Evolutionary conservation across 2,329 filamentous ascomycete species (phyloP).

Genomic region (Colletotrichum paranaense): DNA sequence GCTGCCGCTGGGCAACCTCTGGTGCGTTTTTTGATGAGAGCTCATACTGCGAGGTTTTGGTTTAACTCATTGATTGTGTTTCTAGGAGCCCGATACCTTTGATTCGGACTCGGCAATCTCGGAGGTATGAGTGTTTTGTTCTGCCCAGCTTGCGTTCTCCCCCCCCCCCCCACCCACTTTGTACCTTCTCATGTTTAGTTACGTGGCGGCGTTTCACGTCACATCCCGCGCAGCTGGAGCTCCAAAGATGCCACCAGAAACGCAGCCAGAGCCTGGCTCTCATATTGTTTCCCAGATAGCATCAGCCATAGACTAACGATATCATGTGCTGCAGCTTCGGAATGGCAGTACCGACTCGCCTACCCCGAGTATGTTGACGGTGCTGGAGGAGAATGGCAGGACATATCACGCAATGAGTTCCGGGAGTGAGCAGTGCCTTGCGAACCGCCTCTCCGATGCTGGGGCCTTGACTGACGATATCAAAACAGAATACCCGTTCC

Average conservation of each 20-base stretch:
- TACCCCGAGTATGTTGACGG: slow-evolving; percentile 27
- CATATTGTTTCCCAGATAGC: background rate
- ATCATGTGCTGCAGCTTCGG: background rate
- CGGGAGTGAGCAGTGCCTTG: slow-evolving; percentile 38
- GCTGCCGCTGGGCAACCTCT: background rate
- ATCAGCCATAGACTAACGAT: background rate
- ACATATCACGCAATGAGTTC: slow-evolving; percentile 39
- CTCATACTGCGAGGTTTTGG: too few species aligned
- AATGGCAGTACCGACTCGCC: slow-evolving; percentile 21
- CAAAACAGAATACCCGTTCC: slow-evolving; percentile 40
- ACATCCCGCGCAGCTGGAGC: background rate
- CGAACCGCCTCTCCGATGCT: background rate
- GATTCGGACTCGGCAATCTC: slow-evolving; percentile 31
- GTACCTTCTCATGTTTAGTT: background rate
- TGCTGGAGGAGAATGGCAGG: slow-evolving; percentile 34
- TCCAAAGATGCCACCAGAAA: background rate
- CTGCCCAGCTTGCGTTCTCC: too few species aligned
- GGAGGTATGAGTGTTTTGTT: background rate
- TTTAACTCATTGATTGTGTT: background rate
- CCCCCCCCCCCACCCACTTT: background rate
- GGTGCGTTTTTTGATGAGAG: background rate
- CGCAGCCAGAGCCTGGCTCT: too few species aligned
- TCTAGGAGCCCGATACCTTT: slow-evolving; percentile 23
- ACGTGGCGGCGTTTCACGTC: slow-evolving; percentile 18
- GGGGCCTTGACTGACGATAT: background rate